Evolutionary conservation across 1,284 basidiomycete genomes (phyloP), one percentile per base, ranked within the genome.

Genomic region (Cutaneotrichosporon cutaneum): DNA sequence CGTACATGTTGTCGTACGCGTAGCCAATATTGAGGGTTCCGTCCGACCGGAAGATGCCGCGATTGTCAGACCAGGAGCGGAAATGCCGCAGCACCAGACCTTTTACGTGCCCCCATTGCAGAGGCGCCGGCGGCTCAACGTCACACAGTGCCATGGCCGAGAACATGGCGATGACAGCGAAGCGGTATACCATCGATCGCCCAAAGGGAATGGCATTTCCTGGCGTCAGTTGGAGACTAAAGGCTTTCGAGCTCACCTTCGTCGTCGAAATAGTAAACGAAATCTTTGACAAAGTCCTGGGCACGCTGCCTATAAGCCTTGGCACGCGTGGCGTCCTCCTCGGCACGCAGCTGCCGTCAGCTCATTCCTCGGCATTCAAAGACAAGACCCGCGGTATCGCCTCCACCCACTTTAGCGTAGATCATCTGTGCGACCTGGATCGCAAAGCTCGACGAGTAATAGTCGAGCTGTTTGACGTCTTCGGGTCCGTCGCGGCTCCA

Each of bases 401-500:
- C 14, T 32, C 27, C 4, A 51, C 48, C 14, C 16, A 51, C 52
- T 64, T 87, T 88, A 27, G 87, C 86, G 70, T 90, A 90, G 1
- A 84, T 83, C 48, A 90, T 78, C 72, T 90, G 88, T 0, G 88
- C 85, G 64, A 85, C 87, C 72, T 90, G 88, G 68, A 90, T 90
- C 16, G 88, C 89, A 69, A 90, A 90, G 5, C 87, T 88, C 2
- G 87, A 88, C 2, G 87, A 88, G 70, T 90, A 90, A 72, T 90
- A 90, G 70, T 90, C 88, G 30, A 89, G 82, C 71, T 90, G 88
- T n/a, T 86, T 81, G 8, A 90, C 86, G 7, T 88, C 88, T 69
- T 88, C 86, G 1, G 88, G 88, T 0, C 88, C 88, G 75, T 90
- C 88, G 55, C 88, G 81, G 21, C 87, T 88, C 88, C 88, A 90